Evolutionary conservation across 805 yeast species (phyloP).

Genomic region (Cyberlindnera lachancei): DNA sequence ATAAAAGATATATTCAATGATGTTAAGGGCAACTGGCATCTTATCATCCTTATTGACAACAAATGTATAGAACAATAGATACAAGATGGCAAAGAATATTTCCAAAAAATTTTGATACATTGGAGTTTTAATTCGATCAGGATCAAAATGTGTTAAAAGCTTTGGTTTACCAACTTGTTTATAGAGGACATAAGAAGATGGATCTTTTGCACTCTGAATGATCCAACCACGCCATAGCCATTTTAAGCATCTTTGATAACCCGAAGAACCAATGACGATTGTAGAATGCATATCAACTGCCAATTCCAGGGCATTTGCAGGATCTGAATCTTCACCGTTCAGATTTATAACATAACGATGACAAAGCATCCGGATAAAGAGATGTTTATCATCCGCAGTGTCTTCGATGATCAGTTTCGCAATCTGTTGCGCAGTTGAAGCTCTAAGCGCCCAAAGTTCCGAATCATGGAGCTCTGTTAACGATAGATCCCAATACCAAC

Average conservation of each 20-base stretch:
- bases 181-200: conserved; percentile 60
- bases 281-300: conserved; percentile 84
- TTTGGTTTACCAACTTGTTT: conserved; percentile 48
- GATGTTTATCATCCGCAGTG: conserved; percentile 44
- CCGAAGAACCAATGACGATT: conserved; percentile 67
- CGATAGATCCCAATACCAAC: conserved; percentile 66
- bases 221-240: conserved; percentile 97
- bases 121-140: conserved; percentile 81
- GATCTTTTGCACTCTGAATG: conserved; percentile 63
- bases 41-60: conserved; percentile 50
- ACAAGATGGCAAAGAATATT: conserved; percentile 57
- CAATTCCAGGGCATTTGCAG: conserved; percentile 71
- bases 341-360: conserved; percentile 64
- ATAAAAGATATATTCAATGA: conserved; percentile 51
- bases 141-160: conserved; percentile 61
- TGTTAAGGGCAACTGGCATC: conserved; percentile 29
- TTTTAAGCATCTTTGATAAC: conserved; percentile 77
- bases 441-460: conserved; percentile 51
- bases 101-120: conserved; percentile 71
- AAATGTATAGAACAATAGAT: conserved; percentile 52
- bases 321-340: conserved; percentile 52
- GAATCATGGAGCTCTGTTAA: conserved; percentile 59
- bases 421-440: conserved; percentile 63
- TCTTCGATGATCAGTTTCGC: conserved; percentile 65
- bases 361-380: conserved; percentile 70